Conservation (phyloP, 1,284 basidiomycete species). For the Ganoderma multipileum region DNA sequence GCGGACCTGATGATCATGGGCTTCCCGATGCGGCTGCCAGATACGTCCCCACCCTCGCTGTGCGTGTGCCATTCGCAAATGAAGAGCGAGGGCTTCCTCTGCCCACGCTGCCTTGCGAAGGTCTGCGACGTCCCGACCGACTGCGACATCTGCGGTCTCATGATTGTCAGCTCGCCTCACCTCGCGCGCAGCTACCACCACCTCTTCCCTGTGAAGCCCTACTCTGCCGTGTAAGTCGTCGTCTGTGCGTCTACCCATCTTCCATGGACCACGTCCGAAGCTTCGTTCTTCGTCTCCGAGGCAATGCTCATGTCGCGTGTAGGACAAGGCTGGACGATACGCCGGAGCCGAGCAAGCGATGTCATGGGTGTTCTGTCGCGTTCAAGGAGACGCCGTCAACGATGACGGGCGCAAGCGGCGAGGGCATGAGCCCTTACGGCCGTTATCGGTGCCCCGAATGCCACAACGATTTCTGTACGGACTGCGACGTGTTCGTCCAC, state of each 20-base stretch:
- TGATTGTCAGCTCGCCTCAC: conserved; percentile 98
- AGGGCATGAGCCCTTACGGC: conserved; percentile 80
- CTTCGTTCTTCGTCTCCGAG: conserved; percentile 6
- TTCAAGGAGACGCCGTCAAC: conserved; percentile 53
- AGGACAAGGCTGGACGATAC: conserved; percentile 50
- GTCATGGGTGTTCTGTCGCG: conserved; percentile 75
- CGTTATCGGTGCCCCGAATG: conserved; percentile 76
- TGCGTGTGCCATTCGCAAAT: conserved; percentile 95
- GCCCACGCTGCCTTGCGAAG: conserved; percentile 91
- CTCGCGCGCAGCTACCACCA: conserved; percentile 96
- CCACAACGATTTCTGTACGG: conserved; percentile 61
- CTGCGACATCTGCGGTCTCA: conserved; percentile 95
- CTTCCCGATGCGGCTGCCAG: conserved; percentile 92
- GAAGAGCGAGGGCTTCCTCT: conserved; percentile 91
- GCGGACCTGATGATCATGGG: conserved; percentile 99
- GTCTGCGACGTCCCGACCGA: conserved; percentile 99
- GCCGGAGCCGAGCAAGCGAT: conserved; percentile 47
- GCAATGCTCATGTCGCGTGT: conserved; percentile 14
- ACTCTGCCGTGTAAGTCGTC: conserved; percentile 75
- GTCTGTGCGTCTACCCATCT: neutral
- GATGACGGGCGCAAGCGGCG: conserved; percentile 44
- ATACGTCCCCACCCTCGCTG: conserved; percentile 80
- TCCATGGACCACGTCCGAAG: neutral
- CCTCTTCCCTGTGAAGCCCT: conserved; percentile 88
- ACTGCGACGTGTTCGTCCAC: conserved; percentile 72